phyloP scores from a whole-genome alignment of 768 basidiomycete species.

The Psilocybe tampanensis region DNA sequence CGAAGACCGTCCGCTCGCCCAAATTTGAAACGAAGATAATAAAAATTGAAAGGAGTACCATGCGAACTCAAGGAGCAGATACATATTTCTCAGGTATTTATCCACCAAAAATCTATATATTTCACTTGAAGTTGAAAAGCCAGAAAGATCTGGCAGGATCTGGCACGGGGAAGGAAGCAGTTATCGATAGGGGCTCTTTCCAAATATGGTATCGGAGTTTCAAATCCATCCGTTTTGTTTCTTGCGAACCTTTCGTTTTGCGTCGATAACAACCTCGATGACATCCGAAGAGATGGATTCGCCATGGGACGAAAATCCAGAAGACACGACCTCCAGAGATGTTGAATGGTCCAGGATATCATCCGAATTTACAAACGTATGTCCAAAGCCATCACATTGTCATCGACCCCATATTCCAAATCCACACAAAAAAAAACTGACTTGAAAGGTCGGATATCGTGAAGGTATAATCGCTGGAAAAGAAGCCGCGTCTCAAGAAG shows the following conservation, averaged over 20 bases:
- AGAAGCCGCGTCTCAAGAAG: conserved; percentile 81
- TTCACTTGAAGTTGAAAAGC: too few species aligned
- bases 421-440: conserved; percentile 6
- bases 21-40: too few species aligned
- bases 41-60: too few species aligned
- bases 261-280: neutral
- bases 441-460: conserved; percentile 83
- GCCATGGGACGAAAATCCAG: conserved; percentile 59
- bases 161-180: too few species aligned
- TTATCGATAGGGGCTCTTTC: too few species aligned
- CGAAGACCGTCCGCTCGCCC: too few species aligned
- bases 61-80: too few species aligned
- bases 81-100: too few species aligned
- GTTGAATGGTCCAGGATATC: conserved; percentile 72
- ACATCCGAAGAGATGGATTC: conserved; percentile 42
- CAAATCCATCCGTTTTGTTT: too few species aligned
- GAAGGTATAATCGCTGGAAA: conserved; percentile 96
- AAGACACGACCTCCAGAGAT: conserved; percentile 36
- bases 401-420: neutral
- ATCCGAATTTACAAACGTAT: conserved; percentile 71
- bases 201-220: too few species aligned
- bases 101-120: too few species aligned
- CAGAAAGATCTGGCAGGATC: too few species aligned
- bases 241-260: neutral
- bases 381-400: neutral